phyloP scores from a whole-genome alignment of 2,329 filamentous ascomycete species.

The Fusarium annulatum region DNA sequence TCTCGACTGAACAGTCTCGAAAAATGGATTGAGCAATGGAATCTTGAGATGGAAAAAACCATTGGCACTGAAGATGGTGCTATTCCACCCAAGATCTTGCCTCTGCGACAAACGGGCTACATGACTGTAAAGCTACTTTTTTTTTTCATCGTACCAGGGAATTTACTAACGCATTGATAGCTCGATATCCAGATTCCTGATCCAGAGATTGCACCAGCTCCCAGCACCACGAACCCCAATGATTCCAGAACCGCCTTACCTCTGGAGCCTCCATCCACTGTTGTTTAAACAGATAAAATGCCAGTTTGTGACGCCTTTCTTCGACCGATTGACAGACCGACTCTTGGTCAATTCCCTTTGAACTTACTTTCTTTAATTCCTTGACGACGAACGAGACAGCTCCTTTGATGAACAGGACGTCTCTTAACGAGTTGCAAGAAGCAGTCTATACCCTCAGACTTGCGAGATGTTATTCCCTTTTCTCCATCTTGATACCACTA shows the following conservation, averaged over 20 bases:
- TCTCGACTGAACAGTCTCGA: constrained; percentile 76
- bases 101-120: constrained; percentile 85
- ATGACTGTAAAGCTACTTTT: constrained; percentile 72
- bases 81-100: constrained; percentile 76
- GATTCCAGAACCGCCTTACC: constrained; percentile 51
- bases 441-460: constrained; percentile 35
- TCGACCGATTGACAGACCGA: constrained; percentile 18
- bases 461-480: constrained; percentile 32
- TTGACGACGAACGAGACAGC: constrained; percentile 42
- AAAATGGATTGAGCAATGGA: constrained; percentile 88
- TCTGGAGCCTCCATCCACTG: constrained; percentile 47
- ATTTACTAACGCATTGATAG: constrained; percentile 52
- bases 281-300: constrained; percentile 29
- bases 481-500: constrained; percentile 45
- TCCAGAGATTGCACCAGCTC: constrained; percentile 72
- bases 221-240: constrained; percentile 55
- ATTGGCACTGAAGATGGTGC: constrained; percentile 61
- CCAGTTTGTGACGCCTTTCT: constrained; percentile 9
- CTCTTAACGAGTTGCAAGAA: constrained; percentile 40
- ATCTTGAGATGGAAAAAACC: constrained; percentile 73
- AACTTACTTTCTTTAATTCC: constrained; percentile 38
- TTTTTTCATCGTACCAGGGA: neutral
- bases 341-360: constrained; percentile 18
- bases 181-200: constrained; percentile 86
- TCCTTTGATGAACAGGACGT: constrained; percentile 40